Base-by-base conservation (phyloP, 139 green algal genomes). In the Volvox reticuliferus region DNA sequence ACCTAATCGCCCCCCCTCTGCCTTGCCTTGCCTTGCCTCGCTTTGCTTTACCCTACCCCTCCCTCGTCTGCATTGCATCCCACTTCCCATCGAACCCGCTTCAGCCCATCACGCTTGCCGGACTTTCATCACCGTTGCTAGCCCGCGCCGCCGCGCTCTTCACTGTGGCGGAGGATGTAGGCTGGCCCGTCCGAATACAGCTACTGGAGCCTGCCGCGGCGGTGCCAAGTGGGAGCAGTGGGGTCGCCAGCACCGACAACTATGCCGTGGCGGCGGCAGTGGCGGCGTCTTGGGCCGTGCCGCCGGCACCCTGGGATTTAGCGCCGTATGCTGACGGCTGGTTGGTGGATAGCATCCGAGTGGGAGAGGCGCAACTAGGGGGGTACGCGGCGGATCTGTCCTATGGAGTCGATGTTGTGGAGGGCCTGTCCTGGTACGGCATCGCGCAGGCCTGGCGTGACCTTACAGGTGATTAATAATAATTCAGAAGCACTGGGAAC, bases 71-170 rank as follows among this genome's bases (percentile, higher is more conserved):
- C 44, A 55, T 55, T 9, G 5, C 44, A 9, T 55, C 44, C 44
- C 9, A 55, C 44, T 14, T 55, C 44, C 44, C 44, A 55, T 9
- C 44, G 44, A 9, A 55, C 44, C 44, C 44, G 9, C 79, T 50
- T 22, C 79, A 85, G 79, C 79, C 79, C 37, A 85, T 85, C 44
- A 85, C 79, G 21, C 79, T 85, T 16, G 79, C 79, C 6, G 79
- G 19, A 24, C 68, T 35, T 28, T 17, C 37, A 20, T 85, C 79
- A 18, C 20, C 44, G 36, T 16, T 85, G 37, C 44, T 85, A 36
- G 67, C 37, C 37, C 1, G 20, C 3, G 79, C 24, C 20, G 20
- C 20, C 44, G 37, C 19, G 0, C 79, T 36, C 21, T 62, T 30
- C 17, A 30, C 32, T 62, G 16, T n/a, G 32, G 19, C 16, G 17